These are phyloP conservation scores for Catunica adiposa DNA, from an alignment of 2,329 filamentous ascomycete genomes.

Conservation along the genomic window DNA sequence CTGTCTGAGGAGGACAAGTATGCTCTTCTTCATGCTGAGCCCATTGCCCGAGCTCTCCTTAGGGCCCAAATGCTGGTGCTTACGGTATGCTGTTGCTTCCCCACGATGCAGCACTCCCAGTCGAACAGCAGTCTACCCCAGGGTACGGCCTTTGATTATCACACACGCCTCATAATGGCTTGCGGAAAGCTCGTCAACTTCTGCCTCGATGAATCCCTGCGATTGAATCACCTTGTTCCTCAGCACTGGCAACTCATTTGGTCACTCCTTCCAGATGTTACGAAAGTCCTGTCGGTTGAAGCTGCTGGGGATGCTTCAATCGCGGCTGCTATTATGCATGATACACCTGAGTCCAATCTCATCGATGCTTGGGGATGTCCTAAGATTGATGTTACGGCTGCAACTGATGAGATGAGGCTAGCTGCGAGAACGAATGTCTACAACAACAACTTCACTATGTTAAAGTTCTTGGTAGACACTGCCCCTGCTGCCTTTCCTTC, in stretches of 20 bases:
- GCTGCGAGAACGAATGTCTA: slow-evolving; percentile 19
- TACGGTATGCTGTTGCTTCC: slow-evolving; percentile 12
- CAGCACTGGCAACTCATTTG: slow-evolving; percentile 38
- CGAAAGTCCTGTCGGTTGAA: slow-evolving; percentile 3
- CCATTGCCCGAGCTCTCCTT: slow-evolving; percentile 60
- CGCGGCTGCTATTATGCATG: slow-evolving; percentile 1
- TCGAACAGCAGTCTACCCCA: slow-evolving; percentile 36
- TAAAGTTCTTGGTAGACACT: slow-evolving; percentile 62
- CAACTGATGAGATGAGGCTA: not conserved
- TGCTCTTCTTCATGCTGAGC: slow-evolving; percentile 50
- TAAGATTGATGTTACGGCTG: slow-evolving; percentile 1
- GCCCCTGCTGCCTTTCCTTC: slow-evolving; percentile 66
- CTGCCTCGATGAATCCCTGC: slow-evolving; percentile 71
- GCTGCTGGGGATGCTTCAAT: slow-evolving; percentile 2
- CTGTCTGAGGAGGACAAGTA: slow-evolving; percentile 23
- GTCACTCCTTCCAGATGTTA: slow-evolving; percentile 13
- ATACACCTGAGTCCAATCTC: slow-evolving; percentile 10
- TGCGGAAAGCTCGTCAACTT: slow-evolving; percentile 65
- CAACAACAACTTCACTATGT: slow-evolving; percentile 59
- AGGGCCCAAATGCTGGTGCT: slow-evolving; percentile 55
- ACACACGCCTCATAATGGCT: slow-evolving; percentile 53
- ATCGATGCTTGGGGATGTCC: slow-evolving; percentile 17
- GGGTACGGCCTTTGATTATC: slow-evolving; percentile 74
- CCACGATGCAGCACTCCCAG: slow-evolving; percentile 3
- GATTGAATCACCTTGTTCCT: slow-evolving; percentile 57